Evolutionary conservation across 1,284 basidiomycete species (phyloP), one percentile per base, ranked within the genome.

Genomic region (Marasmius fiardii): DNA sequence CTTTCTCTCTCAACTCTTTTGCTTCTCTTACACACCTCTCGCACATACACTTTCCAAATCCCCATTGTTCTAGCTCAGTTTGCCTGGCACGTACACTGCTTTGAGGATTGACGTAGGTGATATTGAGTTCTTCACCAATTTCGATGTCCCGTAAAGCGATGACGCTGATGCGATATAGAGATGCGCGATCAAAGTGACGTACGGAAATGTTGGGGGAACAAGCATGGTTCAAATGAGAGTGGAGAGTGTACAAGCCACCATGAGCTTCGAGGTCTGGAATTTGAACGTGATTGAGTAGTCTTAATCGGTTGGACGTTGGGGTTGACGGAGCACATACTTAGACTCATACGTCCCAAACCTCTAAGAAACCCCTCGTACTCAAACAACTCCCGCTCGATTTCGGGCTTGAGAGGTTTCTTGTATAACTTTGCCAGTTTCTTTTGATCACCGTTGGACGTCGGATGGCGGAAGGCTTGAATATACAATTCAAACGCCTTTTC

Each of bases 211-310:
- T 94, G 0, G 93, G 92, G 3, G 72, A 68, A 70, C 93, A 96
- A 14, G 80, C 80, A 68, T 95, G 93, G 71, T 95, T 95, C 39
- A 95, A 68, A 66, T 95, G 92, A 1, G 91, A 89, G 69, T 96
- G 93, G 8, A 96, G 79, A 6, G 81, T 79, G 70, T 95, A 95
- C 10, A 95, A 74, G 1, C 92, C 93, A 4, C 93, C 93, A 59
- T 93, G 91, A 2, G 86, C 83, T 71, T 95, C 93, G 57, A 93
- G 76, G 67, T 95, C 88, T 90, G 60, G 14, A 20, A 39, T 24
- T n/a, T 34, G 24, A 45, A n/a, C 10, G 55, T 26, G 34, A 16
- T 16, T 16, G 8, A 23, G 52, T 33, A 34, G 58, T 45, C n/a
- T 34, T 55, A 28, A 24, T 48, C 3, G 52, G 31, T 31, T 18